Percentiles rank a stretch among this genome's conserved stretches.
These are phyloP conservation scores for Solanum habrochaites DNA, from an alignment of 257 asterid genomes.

Conservation along the genomic window DNA sequence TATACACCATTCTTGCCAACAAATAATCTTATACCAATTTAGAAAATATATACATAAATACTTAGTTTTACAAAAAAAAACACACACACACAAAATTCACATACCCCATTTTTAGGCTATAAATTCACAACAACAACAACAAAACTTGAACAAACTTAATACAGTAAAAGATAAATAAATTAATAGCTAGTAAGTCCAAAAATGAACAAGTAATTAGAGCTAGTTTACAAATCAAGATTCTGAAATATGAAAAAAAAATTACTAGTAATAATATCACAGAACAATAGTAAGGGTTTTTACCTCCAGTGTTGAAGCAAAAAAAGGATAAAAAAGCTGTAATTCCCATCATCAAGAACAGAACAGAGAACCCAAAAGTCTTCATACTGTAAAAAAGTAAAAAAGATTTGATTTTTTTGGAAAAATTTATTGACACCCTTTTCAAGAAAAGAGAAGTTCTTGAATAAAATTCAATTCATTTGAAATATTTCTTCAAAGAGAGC, in stretches of 20 bases:
- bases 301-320: slow-evolving; percentile 16
- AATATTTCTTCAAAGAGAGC: background rate
- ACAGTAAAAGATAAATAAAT: too few relatives aligned
- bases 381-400: slow-evolving; percentile 5
- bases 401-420: background rate
- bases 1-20: background rate
- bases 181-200: background rate
- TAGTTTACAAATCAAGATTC: background rate
- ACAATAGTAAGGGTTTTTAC: slow-evolving; percentile 4
- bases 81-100: background rate
- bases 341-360: slow-evolving; percentile 27
- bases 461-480: slow-evolving; percentile 20
- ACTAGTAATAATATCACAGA: background rate
- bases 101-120: background rate
- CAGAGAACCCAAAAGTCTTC: slow-evolving; percentile 39
- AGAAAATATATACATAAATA: background rate
- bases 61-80: background rate
- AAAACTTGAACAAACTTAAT: background rate
- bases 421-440: background rate
- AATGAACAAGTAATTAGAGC: background rate
- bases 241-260: background rate
- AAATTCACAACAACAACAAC: background rate
- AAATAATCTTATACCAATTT: background rate
- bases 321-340: slow-evolving; percentile 17
- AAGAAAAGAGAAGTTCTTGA: background rate